Conservation (phyloP, 306 rosid genomes). For the Vigna unguiculata region DNA sequence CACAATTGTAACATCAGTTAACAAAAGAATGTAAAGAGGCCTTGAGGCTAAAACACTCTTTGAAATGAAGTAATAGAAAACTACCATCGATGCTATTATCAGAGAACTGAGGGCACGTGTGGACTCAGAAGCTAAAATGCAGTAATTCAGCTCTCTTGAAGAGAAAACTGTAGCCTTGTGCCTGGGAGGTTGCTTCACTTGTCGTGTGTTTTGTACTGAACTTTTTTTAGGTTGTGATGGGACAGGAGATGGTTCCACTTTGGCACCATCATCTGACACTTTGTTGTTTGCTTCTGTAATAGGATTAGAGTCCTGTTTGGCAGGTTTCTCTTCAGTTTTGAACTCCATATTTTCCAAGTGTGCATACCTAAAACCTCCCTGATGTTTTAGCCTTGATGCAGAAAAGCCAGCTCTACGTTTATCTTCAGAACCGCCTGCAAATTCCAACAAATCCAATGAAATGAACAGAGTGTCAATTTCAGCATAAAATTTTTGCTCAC, state of each 20-base stretch:
- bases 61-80: constrained; percentile 56
- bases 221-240: constrained; percentile 24
- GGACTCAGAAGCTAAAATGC: constrained; percentile 70
- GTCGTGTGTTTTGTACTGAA: constrained; percentile 21
- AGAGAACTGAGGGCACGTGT: constrained; percentile 63
- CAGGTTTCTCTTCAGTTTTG: constrained; percentile 10
- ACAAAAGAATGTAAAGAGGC: constrained; percentile 74
- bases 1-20: constrained; percentile 71
- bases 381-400: constrained; percentile 42
- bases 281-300: background rate
- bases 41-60: constrained; percentile 56
- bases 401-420: constrained; percentile 4
- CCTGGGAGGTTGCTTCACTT: background rate
- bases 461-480: constrained; percentile 3
- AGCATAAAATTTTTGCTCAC: background rate
- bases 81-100: constrained; percentile 64
- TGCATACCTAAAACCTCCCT: constrained; percentile 40
- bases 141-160: constrained; percentile 64
- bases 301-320: background rate
- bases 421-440: constrained; percentile 44
- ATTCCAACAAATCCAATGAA: constrained; percentile 2
- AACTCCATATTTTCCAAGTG: background rate
- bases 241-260: constrained; percentile 28
- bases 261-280: constrained; percentile 9
- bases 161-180: constrained; percentile 53